phyloP scores from a whole-genome alignment of 2,329 filamentous ascomycete species.

The Neonectria ditissima region DNA sequence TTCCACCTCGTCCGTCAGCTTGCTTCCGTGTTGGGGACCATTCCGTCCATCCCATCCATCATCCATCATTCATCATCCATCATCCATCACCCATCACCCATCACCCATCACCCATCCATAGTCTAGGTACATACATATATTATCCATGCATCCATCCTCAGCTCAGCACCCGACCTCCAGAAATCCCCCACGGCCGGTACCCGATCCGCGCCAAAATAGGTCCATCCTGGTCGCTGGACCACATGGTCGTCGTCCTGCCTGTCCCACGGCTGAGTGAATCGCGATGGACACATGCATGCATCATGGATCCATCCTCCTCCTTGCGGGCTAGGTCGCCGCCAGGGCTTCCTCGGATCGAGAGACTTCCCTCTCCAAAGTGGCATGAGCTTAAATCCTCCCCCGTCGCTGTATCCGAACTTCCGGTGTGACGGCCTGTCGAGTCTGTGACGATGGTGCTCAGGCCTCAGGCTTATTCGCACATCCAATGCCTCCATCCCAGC shows the following conservation, averaged over 20 bases:
- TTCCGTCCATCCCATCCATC: no score
- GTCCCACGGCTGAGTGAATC: no score
- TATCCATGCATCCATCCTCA: no score
- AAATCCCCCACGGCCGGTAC: not conserved
- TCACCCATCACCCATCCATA: no score
- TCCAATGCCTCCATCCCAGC: not conserved
- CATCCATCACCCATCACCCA: no score
- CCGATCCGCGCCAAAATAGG: not conserved
- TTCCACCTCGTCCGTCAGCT: no score
- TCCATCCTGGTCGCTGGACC: no score
- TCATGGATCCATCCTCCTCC: not conserved
- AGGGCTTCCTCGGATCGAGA: conserved; percentile 16
- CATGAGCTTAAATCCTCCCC: conserved; percentile 24
- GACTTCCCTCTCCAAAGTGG: conserved; percentile 20
- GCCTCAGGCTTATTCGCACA: not conserved
- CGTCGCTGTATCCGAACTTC: conserved; percentile 14
- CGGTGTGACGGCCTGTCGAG: conserved; percentile 18
- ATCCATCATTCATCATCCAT: no score
- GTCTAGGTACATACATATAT: no score
- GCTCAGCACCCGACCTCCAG: no score
- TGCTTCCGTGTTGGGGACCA: no score
- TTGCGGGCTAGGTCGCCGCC: not conserved
- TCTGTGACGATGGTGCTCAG: not conserved
- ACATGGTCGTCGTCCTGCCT: no score
- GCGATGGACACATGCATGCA: not conserved